Base-by-base conservation (phyloP, 192 early-diverging fungal species). In the Rhizoclosmatium globosum region DNA sequence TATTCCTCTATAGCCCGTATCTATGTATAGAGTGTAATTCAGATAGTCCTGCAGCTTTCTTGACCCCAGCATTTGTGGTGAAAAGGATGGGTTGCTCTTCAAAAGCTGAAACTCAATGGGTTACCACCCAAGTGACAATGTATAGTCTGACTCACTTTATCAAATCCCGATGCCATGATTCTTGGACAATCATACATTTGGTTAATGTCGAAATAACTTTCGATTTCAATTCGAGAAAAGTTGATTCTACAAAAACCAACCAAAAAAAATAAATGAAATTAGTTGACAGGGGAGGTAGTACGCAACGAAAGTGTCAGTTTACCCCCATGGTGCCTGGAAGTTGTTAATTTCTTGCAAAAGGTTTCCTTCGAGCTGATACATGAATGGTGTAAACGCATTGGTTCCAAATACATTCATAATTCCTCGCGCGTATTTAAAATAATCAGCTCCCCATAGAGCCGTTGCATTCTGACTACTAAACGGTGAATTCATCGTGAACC, bases 361-460 rank as follows among this genome's bases (percentile, higher is more conserved):
- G 17, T 53, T 17, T 53, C 9, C 17, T 53, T 53, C 50, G 6
- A 7, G 6, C 6, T 53, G 6, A 53, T 53, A 53, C 50, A 53
- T 53, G 50, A 7, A 13, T 1, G 50, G 50, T 13, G 6, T 53
- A 13, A 17, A 53, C 6, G 67, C 4, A 21, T 68, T 43, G 15
- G 17, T 43, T 44, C 21, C 39, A 47, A 42, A 46, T 3, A 46
- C 44, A 15, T 21, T 19, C 1, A 46, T 68, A n/a, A 68, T 43
- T 23, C 67, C 67, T 47, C 45, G 21, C 2, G 67, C 21, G 9
- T 21, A 17, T 23, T 68, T 43, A 46, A n/a, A 68, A 17, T 68
- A 68, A 19, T 68, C 43, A 3, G 67, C 39, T 2, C 67, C 67
- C 67, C 67, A 68, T 46, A 42, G 31, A 45, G 7, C 67, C 4